Base-by-base conservation (phyloP, 2,329 filamentous ascomycete genomes). In the Tolypocladium ophioglossoides region DNA sequence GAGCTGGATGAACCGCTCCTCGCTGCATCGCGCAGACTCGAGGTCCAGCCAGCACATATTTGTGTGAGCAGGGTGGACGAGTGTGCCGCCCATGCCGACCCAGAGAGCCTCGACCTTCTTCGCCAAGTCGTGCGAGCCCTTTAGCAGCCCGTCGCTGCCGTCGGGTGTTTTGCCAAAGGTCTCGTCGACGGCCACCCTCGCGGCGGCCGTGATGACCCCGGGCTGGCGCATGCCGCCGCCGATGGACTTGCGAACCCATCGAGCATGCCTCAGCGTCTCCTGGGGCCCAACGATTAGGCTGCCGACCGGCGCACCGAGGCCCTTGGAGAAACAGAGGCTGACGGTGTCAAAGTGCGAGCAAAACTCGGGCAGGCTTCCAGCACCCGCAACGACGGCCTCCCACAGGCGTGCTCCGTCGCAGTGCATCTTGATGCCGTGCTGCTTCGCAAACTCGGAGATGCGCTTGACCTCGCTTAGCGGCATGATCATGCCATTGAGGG, bases 41-140 rank as follows among this genome's bases (percentile, higher is more conserved):
- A 94, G 72, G 67, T 95, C 85, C 55, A 95, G 64, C 89, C 89
- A 95, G 37, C 89, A 82, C 88, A 95, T 95, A 71, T 95, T 95
- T n/a, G 90, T 95, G 65, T 95, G 85, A 1, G 87, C 85, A 0
- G 87, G 85, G 56, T 85, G 76, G 22, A 77, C 70, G 54, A 90
- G 70, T 69, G 79, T 82, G 1, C 89, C 90, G 5, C 89, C 89
- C 52, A 84, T 74, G 18, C 71, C 72, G 6, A 74, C 78, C 90
- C 90, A 95, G 59, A 87, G 68, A n/a, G 74, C 74, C 78, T 86
- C 89, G 44, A 86, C 71, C 60, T 72, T 74, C 65, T 78, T 80
- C 0, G 89, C 87, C 54, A 79, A 79, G 46, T 73, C 71, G 66
- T 92, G 87, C 4, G 78, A 80, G 18, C 70, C 71, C 32, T 70